Conservation (phyloP, 176 grass and related monocot genomes). For the Carex parvula region DNA sequence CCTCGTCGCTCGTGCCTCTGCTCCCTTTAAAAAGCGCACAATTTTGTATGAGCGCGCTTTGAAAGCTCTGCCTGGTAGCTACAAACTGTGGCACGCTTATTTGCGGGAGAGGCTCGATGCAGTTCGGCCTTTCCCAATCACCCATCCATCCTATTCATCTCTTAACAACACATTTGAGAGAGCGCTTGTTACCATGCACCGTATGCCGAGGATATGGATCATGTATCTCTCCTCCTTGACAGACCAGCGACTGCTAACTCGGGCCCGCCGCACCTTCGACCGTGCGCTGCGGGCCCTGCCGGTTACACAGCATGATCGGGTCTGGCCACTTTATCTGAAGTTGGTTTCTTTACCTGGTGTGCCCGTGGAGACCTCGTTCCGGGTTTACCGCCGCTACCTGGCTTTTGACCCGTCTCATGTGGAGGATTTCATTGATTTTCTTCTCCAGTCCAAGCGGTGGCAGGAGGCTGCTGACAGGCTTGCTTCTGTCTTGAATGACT, state of each 20-base stretch:
- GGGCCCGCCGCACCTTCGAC: conserved; percentile 43
- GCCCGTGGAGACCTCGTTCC: conserved; percentile 38
- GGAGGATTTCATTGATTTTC: conserved; percentile 52
- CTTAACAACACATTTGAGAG: conserved; percentile 56
- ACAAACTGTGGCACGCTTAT: conserved; percentile 86
- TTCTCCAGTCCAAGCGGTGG: conserved; percentile 44
- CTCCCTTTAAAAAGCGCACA: conserved; percentile 37
- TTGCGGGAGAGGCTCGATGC: conserved; percentile 48
- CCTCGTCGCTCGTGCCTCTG: conserved; percentile 30
- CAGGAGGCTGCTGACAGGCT: conserved; percentile 57
- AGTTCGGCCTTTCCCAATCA: conserved; percentile 30
- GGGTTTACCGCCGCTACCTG: conserved; percentile 49
- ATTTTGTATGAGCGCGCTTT: conserved; percentile 62
- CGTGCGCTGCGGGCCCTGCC: conserved; percentile 51
- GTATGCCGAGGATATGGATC: conserved; percentile 73
- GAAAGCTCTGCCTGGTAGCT: conserved; percentile 53
- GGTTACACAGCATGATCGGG: conserved; percentile 51
- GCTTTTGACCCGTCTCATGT: conserved; percentile 51
- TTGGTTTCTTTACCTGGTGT: conserved; percentile 44
- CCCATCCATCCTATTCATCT: conserved; percentile 25
- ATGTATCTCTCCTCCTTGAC: conserved; percentile 47
- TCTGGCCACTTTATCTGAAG: conserved; percentile 53
- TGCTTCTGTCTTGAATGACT: conserved; percentile 43
- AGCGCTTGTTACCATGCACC: conserved; percentile 55
- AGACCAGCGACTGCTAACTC: conserved; percentile 51